Evolutionary conservation across 441 rosid genomes (phyloP), one percentile per base, ranked within the genome.

Genomic region (Melastoma candidum): DNA sequence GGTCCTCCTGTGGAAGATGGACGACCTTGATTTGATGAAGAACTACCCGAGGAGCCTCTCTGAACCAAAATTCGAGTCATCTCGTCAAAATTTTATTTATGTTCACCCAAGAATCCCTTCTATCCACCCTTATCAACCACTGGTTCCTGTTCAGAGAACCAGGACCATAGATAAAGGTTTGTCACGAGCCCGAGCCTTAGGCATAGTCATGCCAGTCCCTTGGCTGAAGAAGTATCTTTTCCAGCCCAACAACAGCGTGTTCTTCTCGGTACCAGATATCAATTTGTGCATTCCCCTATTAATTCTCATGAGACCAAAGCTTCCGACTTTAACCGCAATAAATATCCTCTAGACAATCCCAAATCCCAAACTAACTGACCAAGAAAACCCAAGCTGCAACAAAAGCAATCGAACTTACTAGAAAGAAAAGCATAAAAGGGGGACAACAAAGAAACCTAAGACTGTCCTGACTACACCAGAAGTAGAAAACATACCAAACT

Each of bases 271-370:
- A 79, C 71, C 78, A 68, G 75, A 59, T 76, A 82, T 76, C 74
- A 53, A 74, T 82, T 80, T 87, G 90, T 82, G 96, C 94, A 92
- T 92, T 83, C 98, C 98, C 96, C 98, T 83, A 75, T 71, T 78
- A 83, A 82, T 72, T 80, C 86, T 87, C 95, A 92, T 85, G 88
- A 90, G 87, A 83, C 70, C 87, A 71, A 75, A 77, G 72, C 70
- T 76, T 77, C 71, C 74, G 63, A 71, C 74, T 72, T 67, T 70
- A 70, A 76, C 55, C 48, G 80, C 77, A 77, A 74, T 68, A 79
- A 78, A 65, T 79, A 72, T 86, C 80, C 66, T 74, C 73, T 63
- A 57, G 72, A 63, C 68, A 63, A 54, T 68, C 69, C 65, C 59
- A 41, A 53, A 53, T 61, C 22, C 22, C 22, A 17, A 17, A 17